A percentile compares a stretch with the other conserved stretches of the same genome.
These are phyloP conservation scores for Monoraphidium neglectum DNA, from an alignment of 139 green algal species.

Conservation along the genomic window DNA sequence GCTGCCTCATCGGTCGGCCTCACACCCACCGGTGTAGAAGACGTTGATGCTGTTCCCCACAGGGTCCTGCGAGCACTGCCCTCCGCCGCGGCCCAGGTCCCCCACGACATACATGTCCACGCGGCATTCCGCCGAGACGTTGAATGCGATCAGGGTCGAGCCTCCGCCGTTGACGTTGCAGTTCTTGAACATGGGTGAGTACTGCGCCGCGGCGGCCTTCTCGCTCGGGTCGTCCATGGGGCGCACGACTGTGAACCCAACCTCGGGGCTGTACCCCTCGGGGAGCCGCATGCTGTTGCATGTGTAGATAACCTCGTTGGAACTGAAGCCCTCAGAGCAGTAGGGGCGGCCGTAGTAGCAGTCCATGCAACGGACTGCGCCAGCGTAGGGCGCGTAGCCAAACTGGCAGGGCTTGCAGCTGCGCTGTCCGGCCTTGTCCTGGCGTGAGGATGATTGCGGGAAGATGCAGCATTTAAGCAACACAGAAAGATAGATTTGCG, in stretches of 20 bases:
- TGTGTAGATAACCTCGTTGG: slow-evolving; percentile 28
- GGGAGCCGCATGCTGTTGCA: slow-evolving; percentile 24
- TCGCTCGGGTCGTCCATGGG: slow-evolving; percentile 15
- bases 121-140: slow-evolving; percentile 30
- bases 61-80: slow-evolving; percentile 21
- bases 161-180: slow-evolving; percentile 5
- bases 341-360: slow-evolving; percentile 34
- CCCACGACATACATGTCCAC: slow-evolving; percentile 27
- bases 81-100: slow-evolving; percentile 17
- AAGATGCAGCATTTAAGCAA: too few relatives aligned
- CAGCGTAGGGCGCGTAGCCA: slow-evolving; percentile 21
- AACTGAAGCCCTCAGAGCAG: slow-evolving; percentile 30
- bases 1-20: too few relatives aligned
- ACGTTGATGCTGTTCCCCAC: slow-evolving; percentile 11
- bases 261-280: slow-evolving; percentile 24
- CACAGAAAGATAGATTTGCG: too few relatives aligned
- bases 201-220: slow-evolving; percentile 5
- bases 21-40: slow-evolving; percentile 24
- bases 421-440: slow-evolving; percentile 16
- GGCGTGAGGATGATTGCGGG: too few relatives aligned
- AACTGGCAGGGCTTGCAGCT: slow-evolving; percentile 29
- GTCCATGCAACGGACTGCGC: slow-evolving; percentile 29
- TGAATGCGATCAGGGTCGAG: slow-evolving; percentile 14
- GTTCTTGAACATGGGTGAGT: slow-evolving; percentile 26
- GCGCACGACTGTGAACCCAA: slow-evolving; percentile 14